Percentiles rank a stretch among this genome's conserved stretches.
phyloP scores from a whole-genome alignment of 108 stramenopile genomes.

The Aurantiochytrium sp. region DNA sequence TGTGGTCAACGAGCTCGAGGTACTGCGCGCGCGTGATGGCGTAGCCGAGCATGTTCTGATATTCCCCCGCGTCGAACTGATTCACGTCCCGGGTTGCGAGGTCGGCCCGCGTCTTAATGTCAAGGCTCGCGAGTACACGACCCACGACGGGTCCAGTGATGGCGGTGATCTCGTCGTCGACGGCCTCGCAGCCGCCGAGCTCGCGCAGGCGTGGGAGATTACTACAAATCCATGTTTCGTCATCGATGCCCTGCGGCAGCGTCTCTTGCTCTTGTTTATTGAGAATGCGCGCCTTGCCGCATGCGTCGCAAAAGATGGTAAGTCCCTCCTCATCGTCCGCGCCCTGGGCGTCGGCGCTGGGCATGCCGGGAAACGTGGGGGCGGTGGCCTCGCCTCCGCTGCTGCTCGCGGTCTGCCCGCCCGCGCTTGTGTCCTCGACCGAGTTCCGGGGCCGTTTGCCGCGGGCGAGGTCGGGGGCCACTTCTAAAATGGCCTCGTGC shows the following conservation, averaged over 20 bases:
- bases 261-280: background rate
- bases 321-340: background rate
- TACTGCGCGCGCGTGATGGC: background rate
- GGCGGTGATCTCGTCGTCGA: background rate
- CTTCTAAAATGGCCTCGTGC: background rate
- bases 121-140: background rate
- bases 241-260: background rate
- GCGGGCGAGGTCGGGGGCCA: background rate
- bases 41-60: background rate
- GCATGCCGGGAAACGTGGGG: background rate
- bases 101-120: background rate
- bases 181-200: background rate
- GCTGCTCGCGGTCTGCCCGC: too few species aligned
- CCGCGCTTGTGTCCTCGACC: too few species aligned
- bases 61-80: background rate
- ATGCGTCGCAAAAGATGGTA: constrained; percentile 1
- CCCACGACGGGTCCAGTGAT: background rate
- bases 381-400: background rate
- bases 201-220: background rate
- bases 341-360: background rate
- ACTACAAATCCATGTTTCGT: background rate
- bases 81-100: background rate
- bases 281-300: constrained; percentile 6
- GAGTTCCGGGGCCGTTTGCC: background rate
- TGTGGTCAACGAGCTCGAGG: background rate